Evolutionary conservation across 371 early-diverging fungal species (phyloP), one percentile per base, ranked within the genome.

Genomic region (Umbelopsis sp.): DNA sequence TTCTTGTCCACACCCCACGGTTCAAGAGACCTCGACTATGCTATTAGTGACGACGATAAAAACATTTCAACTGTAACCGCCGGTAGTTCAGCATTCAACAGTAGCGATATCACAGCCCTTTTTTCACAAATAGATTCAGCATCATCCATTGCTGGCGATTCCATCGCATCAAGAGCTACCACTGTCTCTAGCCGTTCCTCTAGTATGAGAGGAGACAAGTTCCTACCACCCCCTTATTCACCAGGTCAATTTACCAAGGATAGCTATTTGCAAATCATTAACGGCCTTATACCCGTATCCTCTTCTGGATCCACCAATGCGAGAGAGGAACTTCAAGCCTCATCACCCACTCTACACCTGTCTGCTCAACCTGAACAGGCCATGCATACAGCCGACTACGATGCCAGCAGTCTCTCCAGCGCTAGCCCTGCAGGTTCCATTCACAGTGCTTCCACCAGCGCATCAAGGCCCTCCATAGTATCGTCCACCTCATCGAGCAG

Each of bases 41-140:
- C 57, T 29, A 57, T 57, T 57, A 29, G 57, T 57, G 57, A 57
- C 35, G 57, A 57, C 35, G 57, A 57, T 35, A 57, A 57, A 18
- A 57, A 57, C 32, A 57, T 57, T 57, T 57, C 57, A 57, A 57
- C 57, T 57, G 57, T 57, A 35, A 57, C 57, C 12, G 57, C 57
- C 2, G 32, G 57, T 29, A 57, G 57, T 38, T 57, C 57, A 18
- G 57, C 32, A 57, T 57, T 57, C 57, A 57, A 57, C n/a, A 57
- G 18, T 57, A 57, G 57, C n/a, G 35, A 57, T 57, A 57, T 57
- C 16, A 35, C 57, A 14, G 57, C 35, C 9, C 62, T 76, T 37
- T 76, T 76, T 57, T 76, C 76, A 50, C 74, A 76, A n/a, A 70
- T 76, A 18, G 76, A 76, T 50, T 68, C 70, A 44, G 67, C 68